phyloP scores from a whole-genome alignment of 2,329 filamentous ascomycete species.

The Lomentospora prolificans region DNA sequence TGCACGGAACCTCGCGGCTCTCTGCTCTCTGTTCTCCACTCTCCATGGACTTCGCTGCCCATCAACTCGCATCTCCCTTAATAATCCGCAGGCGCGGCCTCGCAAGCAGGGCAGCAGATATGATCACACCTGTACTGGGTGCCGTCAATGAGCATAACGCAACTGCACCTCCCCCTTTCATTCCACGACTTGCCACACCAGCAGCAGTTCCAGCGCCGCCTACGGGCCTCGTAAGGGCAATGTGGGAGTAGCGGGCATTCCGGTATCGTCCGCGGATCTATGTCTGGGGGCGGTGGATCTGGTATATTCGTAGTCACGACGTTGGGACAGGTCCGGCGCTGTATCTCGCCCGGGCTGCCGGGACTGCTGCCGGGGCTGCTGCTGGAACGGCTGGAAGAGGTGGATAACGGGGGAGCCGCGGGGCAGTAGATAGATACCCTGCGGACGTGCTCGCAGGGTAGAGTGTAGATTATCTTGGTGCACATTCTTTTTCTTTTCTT shows the following conservation, averaged over 20 bases:
- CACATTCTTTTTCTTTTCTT: constrained; percentile 25
- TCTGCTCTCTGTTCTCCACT: too few relatives aligned
- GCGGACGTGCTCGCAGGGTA: constrained; percentile 41
- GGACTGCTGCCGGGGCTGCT: constrained; percentile 22
- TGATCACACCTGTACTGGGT: constrained; percentile 41
- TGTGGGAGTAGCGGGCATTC: constrained; percentile 33
- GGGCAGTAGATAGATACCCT: constrained; percentile 33
- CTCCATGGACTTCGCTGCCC: too few relatives aligned
- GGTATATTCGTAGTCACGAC: constrained; percentile 32
- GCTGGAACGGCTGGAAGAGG: not conserved
- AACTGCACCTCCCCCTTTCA: constrained; percentile 36
- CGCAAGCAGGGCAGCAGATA: constrained; percentile 42
- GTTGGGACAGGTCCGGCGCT: constrained; percentile 30
- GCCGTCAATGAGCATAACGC: constrained; percentile 42
- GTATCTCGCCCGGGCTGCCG: constrained; percentile 16
- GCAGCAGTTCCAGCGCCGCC: constrained; percentile 44
- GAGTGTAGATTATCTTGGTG: constrained; percentile 37
- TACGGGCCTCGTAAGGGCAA: constrained; percentile 40
- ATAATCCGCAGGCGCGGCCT: constrained; percentile 25
- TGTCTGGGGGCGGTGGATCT: constrained; percentile 37
- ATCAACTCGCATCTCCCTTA: too few relatives aligned
- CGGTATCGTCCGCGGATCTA: constrained; percentile 22
- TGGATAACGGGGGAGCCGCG: not conserved
- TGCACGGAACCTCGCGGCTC: too few relatives aligned
- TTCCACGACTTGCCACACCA: constrained; percentile 47